Evolutionary conservation across 2,329 filamentous ascomycete genomes (phyloP).

Genomic region (Xylariaceae sp.): DNA sequence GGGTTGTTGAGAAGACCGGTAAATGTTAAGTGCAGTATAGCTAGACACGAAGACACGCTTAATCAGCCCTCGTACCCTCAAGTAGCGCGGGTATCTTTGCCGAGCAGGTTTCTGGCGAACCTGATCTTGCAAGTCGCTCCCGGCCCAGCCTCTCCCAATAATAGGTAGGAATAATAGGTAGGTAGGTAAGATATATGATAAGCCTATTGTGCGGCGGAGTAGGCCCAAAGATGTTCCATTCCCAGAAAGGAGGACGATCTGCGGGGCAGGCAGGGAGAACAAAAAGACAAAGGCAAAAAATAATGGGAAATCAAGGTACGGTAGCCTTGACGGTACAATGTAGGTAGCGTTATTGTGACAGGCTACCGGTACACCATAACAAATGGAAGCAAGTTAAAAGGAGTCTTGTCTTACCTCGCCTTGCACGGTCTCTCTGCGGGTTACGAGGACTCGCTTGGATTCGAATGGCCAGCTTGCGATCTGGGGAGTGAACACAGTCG

Average conservation of each 20-base stretch:
- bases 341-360: neutral
- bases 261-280: neutral
- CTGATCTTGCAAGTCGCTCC: constrained; percentile 11
- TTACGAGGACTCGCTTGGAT: neutral
- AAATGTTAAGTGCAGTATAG: constrained; percentile 15
- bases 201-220: constrained; percentile 15
- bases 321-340: neutral
- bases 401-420: neutral
- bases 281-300: neutral
- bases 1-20: neutral
- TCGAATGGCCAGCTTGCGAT: constrained; percentile 10
- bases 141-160: constrained; percentile 14
- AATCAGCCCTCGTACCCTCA: constrained; percentile 12
- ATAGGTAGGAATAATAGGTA: constrained; percentile 2
- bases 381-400: neutral
- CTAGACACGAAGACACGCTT: constrained; percentile 15
- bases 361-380: constrained; percentile 4
- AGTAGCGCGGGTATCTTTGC: neutral
- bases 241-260: neutral
- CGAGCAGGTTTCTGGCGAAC: constrained; percentile 9
- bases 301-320: neutral
- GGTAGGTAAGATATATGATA: constrained; percentile 7
- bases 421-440: neutral
- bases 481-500: constrained; percentile 5
- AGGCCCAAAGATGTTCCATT: neutral